A percentile compares a stretch with the other conserved stretches of the same genome.
Evolutionary conservation across 805 yeast genomes (phyloP).

Genomic region (Starmerella sirachaensis): DNA sequence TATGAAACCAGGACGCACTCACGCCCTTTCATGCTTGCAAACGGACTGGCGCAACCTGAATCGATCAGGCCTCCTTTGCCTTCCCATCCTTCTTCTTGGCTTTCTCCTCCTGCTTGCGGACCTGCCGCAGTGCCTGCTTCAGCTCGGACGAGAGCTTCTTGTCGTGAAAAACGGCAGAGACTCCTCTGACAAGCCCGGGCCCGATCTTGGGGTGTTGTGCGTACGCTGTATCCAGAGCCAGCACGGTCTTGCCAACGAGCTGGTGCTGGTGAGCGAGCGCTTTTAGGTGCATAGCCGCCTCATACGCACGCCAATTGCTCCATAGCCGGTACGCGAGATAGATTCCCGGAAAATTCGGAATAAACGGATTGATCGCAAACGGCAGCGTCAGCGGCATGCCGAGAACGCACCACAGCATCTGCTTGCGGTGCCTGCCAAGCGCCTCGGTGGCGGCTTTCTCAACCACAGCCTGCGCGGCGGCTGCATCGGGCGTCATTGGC

Average conservation of each 20-base stretch:
- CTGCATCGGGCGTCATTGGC: slow-evolving; percentile 21
- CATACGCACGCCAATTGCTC: slow-evolving; percentile 68
- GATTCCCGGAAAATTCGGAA: slow-evolving; percentile 89
- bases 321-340: slow-evolving; percentile 70
- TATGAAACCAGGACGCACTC: no score
- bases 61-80: no score
- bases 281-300: slow-evolving; percentile 60
- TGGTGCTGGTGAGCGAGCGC: slow-evolving; percentile 40
- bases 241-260: slow-evolving; percentile 25
- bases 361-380: slow-evolving; percentile 64
- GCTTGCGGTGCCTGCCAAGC: slow-evolving; percentile 42
- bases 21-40: no score
- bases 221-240: slow-evolving; percentile 12
- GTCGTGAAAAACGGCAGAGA: slow-evolving; percentile 13
- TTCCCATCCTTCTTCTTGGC: neutral
- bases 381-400: slow-evolving; percentile 73
- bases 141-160: slow-evolving; percentile 15
- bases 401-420: slow-evolving; percentile 41
- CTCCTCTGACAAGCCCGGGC: slow-evolving; percentile 4
- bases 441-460: slow-evolving; percentile 38
- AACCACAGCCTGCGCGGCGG: slow-evolving; percentile 22
- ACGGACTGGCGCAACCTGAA: no score
- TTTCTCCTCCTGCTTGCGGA: slow-evolving; percentile 2
- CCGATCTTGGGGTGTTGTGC: neutral
- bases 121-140: slow-evolving; percentile 18